Evolutionary conservation across 2,329 filamentous ascomycete genomes (phyloP), one percentile per base, ranked within the genome.

Genomic region (Amesomyces nigricolor): DNA sequence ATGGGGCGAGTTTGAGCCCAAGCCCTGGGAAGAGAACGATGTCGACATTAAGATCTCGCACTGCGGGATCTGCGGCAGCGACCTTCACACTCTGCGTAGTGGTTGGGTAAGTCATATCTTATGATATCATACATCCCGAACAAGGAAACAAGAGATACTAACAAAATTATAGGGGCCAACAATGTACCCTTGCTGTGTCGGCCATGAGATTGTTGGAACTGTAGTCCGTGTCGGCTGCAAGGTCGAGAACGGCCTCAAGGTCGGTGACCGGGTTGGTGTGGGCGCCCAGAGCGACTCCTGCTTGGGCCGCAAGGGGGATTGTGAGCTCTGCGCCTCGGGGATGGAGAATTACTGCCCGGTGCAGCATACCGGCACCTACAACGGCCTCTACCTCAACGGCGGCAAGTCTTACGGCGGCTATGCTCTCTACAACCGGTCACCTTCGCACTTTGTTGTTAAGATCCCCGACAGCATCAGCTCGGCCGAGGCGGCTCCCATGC

Each of bases 11-110:
- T 86, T 78, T 53, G 74, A 82, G 68, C 82, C 82, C 38, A 87
- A 87, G 73, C 69, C 72, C n/a, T 87, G 82, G 78, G 78, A 82
- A 44, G 83, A 87, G 66, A 79, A 75, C 26, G 82, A 87, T 59
- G 70, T 88, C 52, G 84, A 87, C 64, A 83, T 88, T 62, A 74
- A 80, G 64, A 71, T 88, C 60, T 79, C 80, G 3, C 82, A 86
- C 71, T 86, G 82, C 64, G 83, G 84, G 58, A 78, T 87, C 60
- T 87, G 84, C 65, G 83, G 81, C 53, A 79, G 77, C 0, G 83
- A 86, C 60, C 48, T 85, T 37, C 82, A 86, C 69, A 78, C 72
- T 4, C 71, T 86, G 3, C 73, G 77, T 38, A 80, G 78, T 1
- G 82, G 78, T 46, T 81, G 78, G 78, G 70, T 66, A 57, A 49